These are phyloP conservation scores for Hordeum pubiflorum DNA, from an alignment of 202 grass and related monocot species.

Conservation along the genomic window DNA sequence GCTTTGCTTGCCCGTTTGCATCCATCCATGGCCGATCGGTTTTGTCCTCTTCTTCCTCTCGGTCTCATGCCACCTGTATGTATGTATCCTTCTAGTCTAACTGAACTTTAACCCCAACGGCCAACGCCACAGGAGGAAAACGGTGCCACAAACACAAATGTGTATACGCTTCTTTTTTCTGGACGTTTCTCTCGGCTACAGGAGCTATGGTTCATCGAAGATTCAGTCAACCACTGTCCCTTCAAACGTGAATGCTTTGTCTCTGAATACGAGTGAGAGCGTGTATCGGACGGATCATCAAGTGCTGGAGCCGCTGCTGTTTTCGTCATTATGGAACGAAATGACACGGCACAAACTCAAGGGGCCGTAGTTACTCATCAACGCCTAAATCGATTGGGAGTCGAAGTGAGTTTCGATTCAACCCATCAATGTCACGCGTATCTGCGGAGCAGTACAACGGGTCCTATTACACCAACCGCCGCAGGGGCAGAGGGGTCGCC, in stretches of 20 bases:
- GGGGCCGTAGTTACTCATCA: no score
- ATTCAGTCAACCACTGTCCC: no score
- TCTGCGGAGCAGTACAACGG: neutral
- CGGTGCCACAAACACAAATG: neutral
- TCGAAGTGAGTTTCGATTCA: no score
- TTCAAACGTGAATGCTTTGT: no score
- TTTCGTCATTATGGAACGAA: neutral
- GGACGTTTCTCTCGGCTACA: no score
- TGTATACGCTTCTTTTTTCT: no score
- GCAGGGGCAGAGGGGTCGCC: neutral
- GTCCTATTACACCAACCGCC: constrained; percentile 33
- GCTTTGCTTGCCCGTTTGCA: neutral
- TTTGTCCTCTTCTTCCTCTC: neutral
- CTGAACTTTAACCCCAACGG: neutral
- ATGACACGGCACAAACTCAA: neutral
- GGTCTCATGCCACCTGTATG: neutral
- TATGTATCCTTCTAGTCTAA: neutral
- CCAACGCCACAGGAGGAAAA: neutral
- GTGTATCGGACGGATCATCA: neutral
- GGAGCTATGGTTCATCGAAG: no score
- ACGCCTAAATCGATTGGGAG: no score
- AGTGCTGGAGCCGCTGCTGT: neutral
- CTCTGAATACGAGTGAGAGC: neutral
- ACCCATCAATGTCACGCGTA: neutral
- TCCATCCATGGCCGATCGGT: no score